Evolutionary conservation across 352 stramenopile genomes (phyloP), one percentile per base, ranked within the genome.

Genomic region (Globisporangium heterothallicum): DNA sequence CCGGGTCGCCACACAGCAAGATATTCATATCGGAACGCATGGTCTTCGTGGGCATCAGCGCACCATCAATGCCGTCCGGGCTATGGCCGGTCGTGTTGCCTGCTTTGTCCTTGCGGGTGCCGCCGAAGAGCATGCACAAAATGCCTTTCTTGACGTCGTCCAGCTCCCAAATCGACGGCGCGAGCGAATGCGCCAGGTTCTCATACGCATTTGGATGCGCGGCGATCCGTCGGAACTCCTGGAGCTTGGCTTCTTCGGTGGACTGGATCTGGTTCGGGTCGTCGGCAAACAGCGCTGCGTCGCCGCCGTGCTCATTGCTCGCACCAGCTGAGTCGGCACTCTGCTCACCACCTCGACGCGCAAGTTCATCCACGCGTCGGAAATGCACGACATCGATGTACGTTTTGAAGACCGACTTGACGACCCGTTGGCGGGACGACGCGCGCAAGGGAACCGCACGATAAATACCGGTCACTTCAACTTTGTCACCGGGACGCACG

Each of bases 341-440:
- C 16, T 19, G 30, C 46, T 57, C 34, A 52, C 56, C 21, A 30
- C 67, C 71, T 13, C 75, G 75, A 7, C 80, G 71, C 10, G 72
- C 71, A 21, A 91, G 72, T 47, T 91, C 83, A 34, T 94, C 81
- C 21, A 97, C 84, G n/a, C 81, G 84, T 19, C 91, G 77, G 75
- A 99, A 99, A 70, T 99, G 97, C 26, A 99, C 87, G 14, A 98
- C 96, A 68, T 99, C 97, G 6, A 99, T 79, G 63, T 98, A 99
- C 6, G 97, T 99, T 56, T 98, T 98, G 74, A 98, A 99, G 2
- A 99, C 92, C 24, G 84, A 97, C 50, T 97, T 96, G 14, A 99
- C 78, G 16, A 97, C 96, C 13, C 94, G 89, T 49, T 97, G 87
- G 19, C 94, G 92, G 0, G 94, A 95, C 58, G 97, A 97, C 0